Evolutionary conservation across 2,329 filamentous ascomycete genomes (phyloP).

Genomic region (Amesomyces nigricolor): DNA sequence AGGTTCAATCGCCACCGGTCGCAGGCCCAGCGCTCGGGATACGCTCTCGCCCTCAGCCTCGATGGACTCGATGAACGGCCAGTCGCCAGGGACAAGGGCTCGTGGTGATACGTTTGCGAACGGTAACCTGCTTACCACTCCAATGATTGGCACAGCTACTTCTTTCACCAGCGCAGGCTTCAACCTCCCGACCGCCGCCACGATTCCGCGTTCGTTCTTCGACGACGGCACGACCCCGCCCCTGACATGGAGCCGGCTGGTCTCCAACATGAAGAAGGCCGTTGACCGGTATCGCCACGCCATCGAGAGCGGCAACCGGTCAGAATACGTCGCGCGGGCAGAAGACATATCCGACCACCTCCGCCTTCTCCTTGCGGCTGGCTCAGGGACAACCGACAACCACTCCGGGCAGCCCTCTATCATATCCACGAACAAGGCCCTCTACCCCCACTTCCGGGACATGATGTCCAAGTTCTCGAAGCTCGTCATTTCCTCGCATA

Average conservation of each 20-base stretch:
- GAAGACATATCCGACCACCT: slow-evolving; percentile 98
- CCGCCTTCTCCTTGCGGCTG: slow-evolving; percentile 85
- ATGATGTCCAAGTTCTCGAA: slow-evolving; percentile 99
- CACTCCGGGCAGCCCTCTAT: slow-evolving; percentile 99
- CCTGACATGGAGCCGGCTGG: slow-evolving; percentile 81
- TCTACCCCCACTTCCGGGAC: slow-evolving; percentile 95
- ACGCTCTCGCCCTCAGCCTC: slow-evolving; percentile 81
- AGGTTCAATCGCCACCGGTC: slow-evolving; percentile 51
- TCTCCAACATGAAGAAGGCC: slow-evolving; percentile 87
- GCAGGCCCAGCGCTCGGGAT: slow-evolving; percentile 58
- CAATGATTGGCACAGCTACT: slow-evolving; percentile 53
- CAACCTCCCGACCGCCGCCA: slow-evolving; percentile 52
- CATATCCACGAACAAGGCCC: slow-evolving; percentile 93
- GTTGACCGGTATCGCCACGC: slow-evolving; percentile 86
- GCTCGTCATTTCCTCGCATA: slow-evolving; percentile 93
- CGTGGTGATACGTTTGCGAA: slow-evolving; percentile 53
- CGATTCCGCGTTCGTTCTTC: slow-evolving; percentile 77
- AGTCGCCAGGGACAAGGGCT: slow-evolving; percentile 53
- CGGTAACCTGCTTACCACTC: slow-evolving; percentile 42
- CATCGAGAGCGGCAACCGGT: slow-evolving; percentile 75
- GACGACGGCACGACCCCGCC: slow-evolving; percentile 78
- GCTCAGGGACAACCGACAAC: slow-evolving; percentile 95
- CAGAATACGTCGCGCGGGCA: slow-evolving; percentile 88
- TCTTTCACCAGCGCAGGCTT: slow-evolving; percentile 57
- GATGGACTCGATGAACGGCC: slow-evolving; percentile 79